These are phyloP conservation scores for Polytolypa hystricis DNA, from an alignment of 2,329 filamentous ascomycete species.

Conservation along the genomic window DNA sequence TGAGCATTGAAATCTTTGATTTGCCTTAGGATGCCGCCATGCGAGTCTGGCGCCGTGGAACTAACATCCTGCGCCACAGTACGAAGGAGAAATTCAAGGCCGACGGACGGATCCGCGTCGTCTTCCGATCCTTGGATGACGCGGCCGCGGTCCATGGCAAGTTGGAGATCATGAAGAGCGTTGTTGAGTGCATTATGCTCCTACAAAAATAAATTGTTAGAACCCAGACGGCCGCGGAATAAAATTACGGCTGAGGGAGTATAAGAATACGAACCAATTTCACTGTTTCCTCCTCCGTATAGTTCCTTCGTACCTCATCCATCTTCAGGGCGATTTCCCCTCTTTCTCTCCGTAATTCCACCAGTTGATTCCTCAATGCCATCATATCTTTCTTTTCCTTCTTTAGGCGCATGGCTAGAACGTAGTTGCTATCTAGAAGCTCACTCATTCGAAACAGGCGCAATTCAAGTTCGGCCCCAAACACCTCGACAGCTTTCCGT, in stretches of 20 bases:
- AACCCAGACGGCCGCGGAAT: no score
- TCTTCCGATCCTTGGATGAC: constrained; percentile 14
- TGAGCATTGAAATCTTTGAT: constrained; percentile 33
- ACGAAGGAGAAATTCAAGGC: constrained; percentile 34
- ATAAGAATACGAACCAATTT: constrained; percentile 22
- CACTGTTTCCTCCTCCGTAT: constrained; percentile 28
- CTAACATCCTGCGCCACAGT: constrained; percentile 32
- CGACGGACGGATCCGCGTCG: constrained; percentile 15
- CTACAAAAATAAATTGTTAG: constrained; percentile 13
- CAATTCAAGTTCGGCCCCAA: constrained; percentile 37
- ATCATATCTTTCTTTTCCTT: constrained; percentile 35
- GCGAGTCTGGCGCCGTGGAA: constrained; percentile 24
- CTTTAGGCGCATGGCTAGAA: constrained; percentile 35
- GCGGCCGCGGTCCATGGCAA: constrained; percentile 29
- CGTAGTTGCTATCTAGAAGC: constrained; percentile 40
- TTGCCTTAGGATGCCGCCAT: constrained; percentile 31
- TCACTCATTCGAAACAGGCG: constrained; percentile 42
- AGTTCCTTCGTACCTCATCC: constrained; percentile 36
- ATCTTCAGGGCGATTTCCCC: constrained; percentile 40
- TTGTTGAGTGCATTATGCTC: constrained; percentile 31
- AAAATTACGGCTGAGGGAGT: no score
- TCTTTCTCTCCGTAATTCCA: constrained; percentile 37
- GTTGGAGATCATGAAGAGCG: constrained; percentile 30
- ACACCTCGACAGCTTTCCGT: constrained; percentile 38
- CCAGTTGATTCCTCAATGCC: constrained; percentile 36